These are phyloP conservation scores for Tolypocladium sp. DNA, from an alignment of 2,329 filamentous ascomycete genomes.

Conservation along the genomic window DNA sequence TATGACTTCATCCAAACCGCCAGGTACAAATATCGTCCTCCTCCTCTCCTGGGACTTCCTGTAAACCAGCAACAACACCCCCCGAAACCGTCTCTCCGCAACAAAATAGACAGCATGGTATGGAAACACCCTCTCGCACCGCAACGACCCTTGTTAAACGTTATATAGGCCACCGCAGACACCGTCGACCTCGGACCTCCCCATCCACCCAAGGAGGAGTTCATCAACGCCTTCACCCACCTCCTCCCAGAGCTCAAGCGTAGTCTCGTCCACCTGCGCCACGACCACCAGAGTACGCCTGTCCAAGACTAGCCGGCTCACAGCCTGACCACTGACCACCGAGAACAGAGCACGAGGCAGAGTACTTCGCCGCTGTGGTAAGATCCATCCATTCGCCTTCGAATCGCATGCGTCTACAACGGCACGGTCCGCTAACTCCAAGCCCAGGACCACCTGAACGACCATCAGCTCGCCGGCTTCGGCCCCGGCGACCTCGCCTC, in stretches of 20 bases:
- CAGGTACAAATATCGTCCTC: not conserved
- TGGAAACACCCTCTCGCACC: not conserved
- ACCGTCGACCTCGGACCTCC: not conserved
- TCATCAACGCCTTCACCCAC: not conserved
- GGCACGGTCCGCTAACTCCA: not conserved
- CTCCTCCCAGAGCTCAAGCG: not conserved
- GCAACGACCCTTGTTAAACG: not conserved
- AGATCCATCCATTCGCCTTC: not conserved
- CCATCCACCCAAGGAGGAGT: not conserved
- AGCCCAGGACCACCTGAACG: not conserved
- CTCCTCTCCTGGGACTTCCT: not conserved
- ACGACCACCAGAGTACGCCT: not conserved
- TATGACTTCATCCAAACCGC: not conserved
- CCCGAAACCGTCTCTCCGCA: not conserved
- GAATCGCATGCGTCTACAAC: not conserved
- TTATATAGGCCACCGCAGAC: not conserved
- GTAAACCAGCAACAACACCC: not conserved
- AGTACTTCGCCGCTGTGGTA: not conserved
- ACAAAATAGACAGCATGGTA: not conserved
- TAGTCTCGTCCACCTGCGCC: not conserved
- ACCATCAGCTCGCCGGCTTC: not conserved
- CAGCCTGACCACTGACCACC: not conserved
- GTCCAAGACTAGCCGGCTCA: not conserved
- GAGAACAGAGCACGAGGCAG: not conserved
- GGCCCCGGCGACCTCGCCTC: not conserved